Base-by-base conservation (phyloP, 1,284 basidiomycete species). In the Xerocomus minutiporus region DNA sequence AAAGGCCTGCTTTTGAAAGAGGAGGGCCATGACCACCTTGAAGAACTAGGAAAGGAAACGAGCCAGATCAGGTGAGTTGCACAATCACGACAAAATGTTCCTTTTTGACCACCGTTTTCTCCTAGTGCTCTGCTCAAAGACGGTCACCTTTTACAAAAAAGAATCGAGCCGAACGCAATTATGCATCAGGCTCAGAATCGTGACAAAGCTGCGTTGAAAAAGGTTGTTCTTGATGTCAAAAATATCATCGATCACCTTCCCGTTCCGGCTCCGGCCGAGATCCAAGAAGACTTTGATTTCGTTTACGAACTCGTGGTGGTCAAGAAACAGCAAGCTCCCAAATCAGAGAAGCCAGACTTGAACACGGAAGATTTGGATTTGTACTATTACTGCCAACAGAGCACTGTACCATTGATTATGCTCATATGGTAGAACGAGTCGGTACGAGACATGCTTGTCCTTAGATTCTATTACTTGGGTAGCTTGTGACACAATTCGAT, bases 1-100 rank as follows among this genome's bases (percentile, higher is more conserved):
- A 77, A 71, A 57, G 62, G 68, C 43, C 64, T 68, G 15, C 57
- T 73, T 12, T 59, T 28, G 17, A 53, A 60, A 12, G 71, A 61
- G 20, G 20, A 20, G 15, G 47, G 59, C 28, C 67, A 73, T 36
- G 40, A 61, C 5, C 63, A 68, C 57, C 60, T 73, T 12, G 71
- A 78, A 51, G 68, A 67, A 32, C 48, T 74, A 12, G 64, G 65
- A 13, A 65, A 61, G 29, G 65, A 62, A 25, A 59, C 63, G 46
- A 74, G 51, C 0, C 58, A 57, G 45, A 64, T 68, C 20, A 20
- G 20, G 20, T 20, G 20, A 20, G 20, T 20, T 20, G 20, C 20
- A 20, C 20, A 20, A 20, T 20, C 20, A 20, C 20, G 20, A 20
- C 20, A 20, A 20, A 20, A 20, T 20, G 20, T 20, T 12, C 8